Evolutionary conservation across 352 stramenopile species (phyloP), one percentile per base, ranked within the genome.

Genomic region (Thalassiosira delicatula): DNA sequence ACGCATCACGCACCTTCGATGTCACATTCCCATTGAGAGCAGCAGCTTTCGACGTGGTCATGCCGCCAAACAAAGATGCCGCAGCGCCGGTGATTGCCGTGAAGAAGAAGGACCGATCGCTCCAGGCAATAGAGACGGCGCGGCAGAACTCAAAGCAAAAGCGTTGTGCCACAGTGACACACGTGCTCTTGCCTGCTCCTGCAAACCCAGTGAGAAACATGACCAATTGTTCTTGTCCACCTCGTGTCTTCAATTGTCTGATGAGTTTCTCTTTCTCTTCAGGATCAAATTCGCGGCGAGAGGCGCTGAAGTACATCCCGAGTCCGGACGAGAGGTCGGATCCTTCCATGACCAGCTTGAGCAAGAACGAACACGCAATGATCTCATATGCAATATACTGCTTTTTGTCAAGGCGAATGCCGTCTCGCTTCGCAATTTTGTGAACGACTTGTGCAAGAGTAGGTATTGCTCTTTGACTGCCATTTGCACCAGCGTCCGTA

Each of bases 331-430:
- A 25, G 4, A 0, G 1, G 51, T 77, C 40, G 9, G 30, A 3
- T 60, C 54, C 40, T 29, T 77, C 54, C 19, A 42, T 32, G 42
- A 69, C 54, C 9, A 77, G 37, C 17, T 17, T 11, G 4, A 76
- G 27, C 21, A 76, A 27, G 42, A 83, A 77, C 2, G 76, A 67
- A 29, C 57, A 83, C 21, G 35, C 32, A 42, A 83, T 69, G 8
- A 83, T 72, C n/a, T 83, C 76, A 51, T 83, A 83, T 33, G 62
- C 30, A 30, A 70, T 53, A 49, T 70, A 70, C 46, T 81, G 73
- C 33, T 81, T 81, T 42, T 81, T 61, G 42, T 81, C 73, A 7
- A 81, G 35, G 1, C 17, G 59, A 0, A 61, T 59, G 2, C 44
- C 29, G 54, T 76, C 42, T 25, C 27, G 5, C 23, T 30, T 12